phyloP scores from a whole-genome alignment of 805 yeast genomes.

The Candida michaelii region DNA sequence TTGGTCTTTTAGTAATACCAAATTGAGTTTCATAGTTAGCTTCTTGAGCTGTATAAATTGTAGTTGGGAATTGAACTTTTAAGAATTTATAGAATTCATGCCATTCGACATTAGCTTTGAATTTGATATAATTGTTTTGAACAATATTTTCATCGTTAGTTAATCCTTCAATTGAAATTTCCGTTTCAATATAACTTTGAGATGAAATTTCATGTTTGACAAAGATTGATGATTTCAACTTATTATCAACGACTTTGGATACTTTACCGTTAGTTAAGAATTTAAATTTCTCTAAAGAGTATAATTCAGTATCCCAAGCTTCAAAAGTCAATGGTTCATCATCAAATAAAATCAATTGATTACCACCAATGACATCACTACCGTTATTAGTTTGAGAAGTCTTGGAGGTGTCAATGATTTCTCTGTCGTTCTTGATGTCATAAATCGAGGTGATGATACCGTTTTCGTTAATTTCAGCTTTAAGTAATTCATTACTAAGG shows the following conservation, averaged over 20 bases:
- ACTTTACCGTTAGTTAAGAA: conserved; percentile 44
- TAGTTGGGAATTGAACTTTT: conserved; percentile 94
- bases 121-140: conserved; percentile 36
- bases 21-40: conserved; percentile 94
- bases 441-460: conserved; percentile 62
- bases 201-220: conserved; percentile 61
- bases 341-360: conserved; percentile 78
- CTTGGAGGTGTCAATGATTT: conserved; percentile 59
- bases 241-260: conserved; percentile 47
- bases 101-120: conserved; percentile 67
- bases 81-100: conserved; percentile 82
- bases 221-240: conserved; percentile 61
- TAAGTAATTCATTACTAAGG: conserved; percentile 61
- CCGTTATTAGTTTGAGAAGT: conserved; percentile 46
- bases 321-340: conserved; percentile 91
- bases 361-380: conserved; percentile 53
- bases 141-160: conserved; percentile 25
- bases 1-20: conserved; percentile 88
- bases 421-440: conserved; percentile 58
- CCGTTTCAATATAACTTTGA: conserved; percentile 59
- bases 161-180: conserved; percentile 66
- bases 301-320: conserved; percentile 98
- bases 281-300: conserved; percentile 70
- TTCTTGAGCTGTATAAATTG: conserved; percentile 60
- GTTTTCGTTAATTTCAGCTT: conserved; percentile 50